Evolutionary conservation across 2,329 filamentous ascomycete genomes (phyloP), one percentile per base, ranked within the genome.

Genomic region (Incumbomyces lentus): DNA sequence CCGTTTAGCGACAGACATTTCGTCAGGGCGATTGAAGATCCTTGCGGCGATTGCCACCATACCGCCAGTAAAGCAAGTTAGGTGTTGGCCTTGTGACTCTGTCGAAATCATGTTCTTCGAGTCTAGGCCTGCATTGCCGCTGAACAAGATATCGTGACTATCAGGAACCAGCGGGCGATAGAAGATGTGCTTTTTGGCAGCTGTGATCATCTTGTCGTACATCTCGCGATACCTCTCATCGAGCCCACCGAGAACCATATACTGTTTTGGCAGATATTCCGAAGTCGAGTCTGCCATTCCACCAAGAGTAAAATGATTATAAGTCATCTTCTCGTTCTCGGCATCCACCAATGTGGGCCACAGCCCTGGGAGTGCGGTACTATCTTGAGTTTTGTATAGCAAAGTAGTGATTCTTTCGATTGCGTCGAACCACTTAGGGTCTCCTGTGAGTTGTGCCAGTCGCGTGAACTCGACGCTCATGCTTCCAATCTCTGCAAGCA

Each of bases 91-190:
- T 39, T 62, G 62, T 0, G 57, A 49, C 5, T 60, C 55, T 16
- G 57, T 49, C 58, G 55, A 40, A 7, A 55, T 50, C 2, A 54
- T 50, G 3, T 55, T 59, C 29, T 54, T 49, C 40, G 50, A 55
- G 36, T 62, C 60, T 1, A 66, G 62, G 13, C 62, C 64, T 6
- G 67, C 64, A 50, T 72, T 68, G 10, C 73, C 75, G 2, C 75
- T 69, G 46, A 78, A 66, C 7, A 92, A 72, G n/a, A 92, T 76
- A 49, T 90, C 78, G 43, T 76, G 76, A 44, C 76, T 70, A 26
- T 76, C 74, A 6, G 79, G 75, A 16, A 79, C 75, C 78, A 92
- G 83, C 1, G 88, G 87, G 4, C 82, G 76, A 65, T 79, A 94
- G 48, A 94, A 76, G 8, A 94, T 72, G 62, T 84, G 75, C 53